Evolutionary conservation across 1,284 basidiomycete species (phyloP).

Genomic region (Albatrellus sp.): DNA sequence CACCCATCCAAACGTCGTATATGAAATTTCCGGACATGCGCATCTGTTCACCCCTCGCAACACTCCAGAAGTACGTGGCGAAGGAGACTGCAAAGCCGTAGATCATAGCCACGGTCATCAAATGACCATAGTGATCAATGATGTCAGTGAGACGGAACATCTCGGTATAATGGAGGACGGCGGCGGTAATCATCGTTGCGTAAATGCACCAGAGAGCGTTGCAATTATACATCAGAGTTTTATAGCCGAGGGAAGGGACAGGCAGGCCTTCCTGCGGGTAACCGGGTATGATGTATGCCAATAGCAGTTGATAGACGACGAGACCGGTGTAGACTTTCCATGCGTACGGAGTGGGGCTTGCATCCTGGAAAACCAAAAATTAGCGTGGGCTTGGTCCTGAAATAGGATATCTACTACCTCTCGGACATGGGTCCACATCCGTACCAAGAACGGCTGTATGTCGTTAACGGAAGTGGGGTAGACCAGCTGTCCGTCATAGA

Average conservation of each 20-base stretch:
- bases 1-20: slow-evolving; percentile 97
- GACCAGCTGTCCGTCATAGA: slow-evolving; percentile 85
- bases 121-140: slow-evolving; percentile 92
- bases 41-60: slow-evolving; percentile 70
- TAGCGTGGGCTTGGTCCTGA: not conserved
- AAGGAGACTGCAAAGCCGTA: slow-evolving; percentile 79
- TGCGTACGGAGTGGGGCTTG: slow-evolving; percentile 81
- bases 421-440: slow-evolving; percentile 78
- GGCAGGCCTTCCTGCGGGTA: slow-evolving; percentile 90
- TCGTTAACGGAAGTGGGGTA: slow-evolving; percentile 63
- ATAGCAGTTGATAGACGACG: slow-evolving; percentile 80
- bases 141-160: slow-evolving; percentile 90
- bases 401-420: slow-evolving; percentile 39
- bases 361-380: slow-evolving; percentile 46
- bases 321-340: slow-evolving; percentile 86
- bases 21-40: slow-evolving; percentile 91
- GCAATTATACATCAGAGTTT: slow-evolving; percentile 93
- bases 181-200: slow-evolving; percentile 71
- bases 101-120: slow-evolving; percentile 95
- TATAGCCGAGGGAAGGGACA: slow-evolving; percentile 84
- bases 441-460: slow-evolving; percentile 66
- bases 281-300: slow-evolving; percentile 88
- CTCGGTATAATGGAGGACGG: slow-evolving; percentile 66
- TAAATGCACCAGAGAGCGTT: slow-evolving; percentile 88
- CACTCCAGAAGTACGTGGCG: slow-evolving; percentile 67